Percentiles rank a stretch among this genome's conserved stretches.
Evolutionary conservation across 2,329 filamentous ascomycete species (phyloP).

Genomic region (Microdochium nivale): DNA sequence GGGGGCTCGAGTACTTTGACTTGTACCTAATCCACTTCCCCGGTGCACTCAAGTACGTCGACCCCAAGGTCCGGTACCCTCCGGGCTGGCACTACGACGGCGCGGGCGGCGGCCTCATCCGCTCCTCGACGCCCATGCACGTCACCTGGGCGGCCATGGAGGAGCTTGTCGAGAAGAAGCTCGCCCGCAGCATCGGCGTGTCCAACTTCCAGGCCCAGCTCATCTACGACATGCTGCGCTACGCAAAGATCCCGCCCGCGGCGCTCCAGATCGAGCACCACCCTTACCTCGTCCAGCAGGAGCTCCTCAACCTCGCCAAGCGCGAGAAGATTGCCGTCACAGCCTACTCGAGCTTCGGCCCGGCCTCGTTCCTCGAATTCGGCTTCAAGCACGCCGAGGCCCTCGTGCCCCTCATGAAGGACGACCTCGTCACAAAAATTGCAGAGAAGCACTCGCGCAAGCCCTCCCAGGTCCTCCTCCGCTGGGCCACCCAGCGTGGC

Average conservation of each 20-base stretch:
- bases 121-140: slow-evolving; percentile 63
- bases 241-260: slow-evolving; percentile 65
- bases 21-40: slow-evolving; percentile 88
- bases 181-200: slow-evolving; percentile 68
- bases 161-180: slow-evolving; percentile 56
- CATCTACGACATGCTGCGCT: slow-evolving; percentile 71
- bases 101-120: slow-evolving; percentile 45
- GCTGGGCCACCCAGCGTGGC: slow-evolving; percentile 79
- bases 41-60: slow-evolving; percentile 76
- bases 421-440: slow-evolving; percentile 54
- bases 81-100: slow-evolving; percentile 67
- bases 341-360: slow-evolving; percentile 78
- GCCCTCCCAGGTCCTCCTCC: slow-evolving; percentile 71
- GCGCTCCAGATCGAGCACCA: slow-evolving; percentile 86
- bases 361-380: slow-evolving; percentile 70
- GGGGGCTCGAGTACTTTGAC: slow-evolving; percentile 84
- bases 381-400: slow-evolving; percentile 59
- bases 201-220: slow-evolving; percentile 76
- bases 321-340: slow-evolving; percentile 65
- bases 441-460: slow-evolving; percentile 64
- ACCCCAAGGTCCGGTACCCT: slow-evolving; percentile 70
- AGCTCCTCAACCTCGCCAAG: slow-evolving; percentile 62
- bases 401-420: slow-evolving; percentile 62
- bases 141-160: slow-evolving; percentile 83
- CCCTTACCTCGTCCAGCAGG: slow-evolving; percentile 72